A percentile compares a stretch with the other conserved stretches of the same genome.
phyloP scores from a whole-genome alignment of 306 rosid genomes.

The Pachyrhizus erosus region DNA sequence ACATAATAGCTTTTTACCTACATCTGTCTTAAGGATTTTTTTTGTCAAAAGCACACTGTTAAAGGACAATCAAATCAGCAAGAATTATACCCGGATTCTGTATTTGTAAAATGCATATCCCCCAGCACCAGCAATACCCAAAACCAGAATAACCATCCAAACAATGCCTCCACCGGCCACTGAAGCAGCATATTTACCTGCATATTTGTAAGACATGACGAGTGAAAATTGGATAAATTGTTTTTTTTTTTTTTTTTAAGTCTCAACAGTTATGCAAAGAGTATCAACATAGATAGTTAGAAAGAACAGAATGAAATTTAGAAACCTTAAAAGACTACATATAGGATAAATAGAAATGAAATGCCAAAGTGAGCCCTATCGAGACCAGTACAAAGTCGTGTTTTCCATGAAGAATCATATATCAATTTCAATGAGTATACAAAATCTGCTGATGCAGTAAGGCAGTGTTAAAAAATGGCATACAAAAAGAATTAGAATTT shows the following conservation, averaged over 20 bases:
- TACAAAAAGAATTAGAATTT: slow-evolving; percentile 27
- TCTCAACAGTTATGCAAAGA: background rate
- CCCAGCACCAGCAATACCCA: slow-evolving; percentile 66
- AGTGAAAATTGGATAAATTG: background rate
- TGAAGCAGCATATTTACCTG: slow-evolving; percentile 51
- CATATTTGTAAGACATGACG: slow-evolving; percentile 21
- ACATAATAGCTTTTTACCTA: background rate
- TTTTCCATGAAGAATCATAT: slow-evolving; percentile 6
- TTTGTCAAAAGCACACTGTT: background rate
- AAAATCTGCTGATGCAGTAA: background rate
- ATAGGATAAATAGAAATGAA: background rate
- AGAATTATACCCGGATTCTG: slow-evolving; percentile 80
- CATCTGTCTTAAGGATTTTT: background rate
- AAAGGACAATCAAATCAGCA: slow-evolving; percentile 21
- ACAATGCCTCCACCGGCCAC: slow-evolving; percentile 59
- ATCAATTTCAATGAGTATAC: background rate
- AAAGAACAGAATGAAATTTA: background rate
- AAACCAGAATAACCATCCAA: slow-evolving; percentile 67
- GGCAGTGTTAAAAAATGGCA: background rate
- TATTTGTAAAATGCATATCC: slow-evolving; percentile 94
- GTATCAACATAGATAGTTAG: background rate
- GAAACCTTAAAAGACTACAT: background rate
- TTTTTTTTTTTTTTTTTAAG: background rate
- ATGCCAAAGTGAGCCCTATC: background rate
- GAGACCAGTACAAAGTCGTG: slow-evolving; percentile 6